Base-by-base conservation (phyloP, 345 rosid genomes). In the Viola odorata region DNA sequence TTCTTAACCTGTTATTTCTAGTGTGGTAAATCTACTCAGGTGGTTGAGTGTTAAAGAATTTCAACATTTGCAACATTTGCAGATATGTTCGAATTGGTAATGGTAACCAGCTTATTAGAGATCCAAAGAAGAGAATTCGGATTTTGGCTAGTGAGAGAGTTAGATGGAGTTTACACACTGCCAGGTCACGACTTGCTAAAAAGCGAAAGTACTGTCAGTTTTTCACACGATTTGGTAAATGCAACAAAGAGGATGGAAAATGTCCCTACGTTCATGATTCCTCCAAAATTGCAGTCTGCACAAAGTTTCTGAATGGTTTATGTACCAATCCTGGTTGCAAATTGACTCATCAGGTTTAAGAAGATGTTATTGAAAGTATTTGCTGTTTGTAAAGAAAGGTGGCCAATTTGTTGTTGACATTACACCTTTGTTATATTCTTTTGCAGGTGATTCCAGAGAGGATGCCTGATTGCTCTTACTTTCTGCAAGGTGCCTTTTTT, bases 391-490 rank as follows among this genome's bases (percentile, higher is more conserved):
- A 17, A 23, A 23, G 32, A 23, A 2, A 23, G 32, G 32, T 41
- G 66, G 37, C 53, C 14, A 41, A 44, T 8, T 48, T 61, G 45
- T 65, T 55, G 61, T 47, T 77, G 48, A 62, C 54, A 44, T 68
- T 49, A 41, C 10, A 51, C 32, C 41, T 53, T 81, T 53, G 44
- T 64, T 57, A 32, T 53, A 8, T 66, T 70, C 59, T 61, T 76
- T 49, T 76, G 75, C 86, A 90, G 99, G 84, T 94, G 74, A 88
- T 94, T 77, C 99, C 97, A 15, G 96, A 94, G 62, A 78, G 97
- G 74, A 94, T 94, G 99, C 99, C 95, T 7, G 97, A 90, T 72
- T 94, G 99, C 64, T 94, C 96, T 68, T 94, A 80, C 74, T 94
- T 80, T 80, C 53, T 85, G 81, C 97, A 86, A 88, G 99, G 99